phyloP scores from a whole-genome alignment of 495 filamentous ascomycete genomes.

The Neurospora sublineolata region DNA sequence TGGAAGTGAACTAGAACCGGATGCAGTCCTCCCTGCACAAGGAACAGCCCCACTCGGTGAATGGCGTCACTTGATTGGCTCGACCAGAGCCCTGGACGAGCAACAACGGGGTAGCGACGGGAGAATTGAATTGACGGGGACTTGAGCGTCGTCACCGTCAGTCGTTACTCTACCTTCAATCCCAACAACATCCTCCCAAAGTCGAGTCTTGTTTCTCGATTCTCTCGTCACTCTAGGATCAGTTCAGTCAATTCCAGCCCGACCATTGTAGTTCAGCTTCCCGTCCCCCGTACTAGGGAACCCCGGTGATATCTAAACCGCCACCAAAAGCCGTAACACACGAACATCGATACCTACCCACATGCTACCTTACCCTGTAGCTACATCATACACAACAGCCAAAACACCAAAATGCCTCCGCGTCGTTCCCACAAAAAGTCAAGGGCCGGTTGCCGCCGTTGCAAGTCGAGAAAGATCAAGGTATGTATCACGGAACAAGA shows the following conservation, averaged over 20 bases:
- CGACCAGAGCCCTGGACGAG: not conserved
- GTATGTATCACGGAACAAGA: conserved; percentile 18
- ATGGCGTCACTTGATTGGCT: not conserved
- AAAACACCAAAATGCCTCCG: conserved; percentile 33
- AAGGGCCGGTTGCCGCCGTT: conserved; percentile 46
- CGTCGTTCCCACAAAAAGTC: conserved; percentile 54
- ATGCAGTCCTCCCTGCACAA: not conserved
- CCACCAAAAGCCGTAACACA: conserved; percentile 13
- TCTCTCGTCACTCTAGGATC: not conserved
- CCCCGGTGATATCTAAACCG: not conserved
- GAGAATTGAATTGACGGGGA: not conserved
- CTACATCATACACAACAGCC: not conserved
- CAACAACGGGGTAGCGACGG: not conserved
- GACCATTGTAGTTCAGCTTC: not conserved
- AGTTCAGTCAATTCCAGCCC: not conserved
- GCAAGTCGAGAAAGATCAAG: conserved; percentile 54
- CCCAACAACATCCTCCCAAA: not conserved
- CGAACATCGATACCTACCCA: not conserved
- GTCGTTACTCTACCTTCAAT: not conserved
- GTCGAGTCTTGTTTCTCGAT: not conserved
- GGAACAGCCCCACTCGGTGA: not conserved
- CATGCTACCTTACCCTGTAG: not conserved
- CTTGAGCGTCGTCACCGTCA: not conserved
- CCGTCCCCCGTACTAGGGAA: conserved; percentile 8
- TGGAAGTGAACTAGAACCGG: not conserved